Evolutionary conservation across 108 stramenopile species (phyloP).

Genomic region (Heterococcus sp.): DNA sequence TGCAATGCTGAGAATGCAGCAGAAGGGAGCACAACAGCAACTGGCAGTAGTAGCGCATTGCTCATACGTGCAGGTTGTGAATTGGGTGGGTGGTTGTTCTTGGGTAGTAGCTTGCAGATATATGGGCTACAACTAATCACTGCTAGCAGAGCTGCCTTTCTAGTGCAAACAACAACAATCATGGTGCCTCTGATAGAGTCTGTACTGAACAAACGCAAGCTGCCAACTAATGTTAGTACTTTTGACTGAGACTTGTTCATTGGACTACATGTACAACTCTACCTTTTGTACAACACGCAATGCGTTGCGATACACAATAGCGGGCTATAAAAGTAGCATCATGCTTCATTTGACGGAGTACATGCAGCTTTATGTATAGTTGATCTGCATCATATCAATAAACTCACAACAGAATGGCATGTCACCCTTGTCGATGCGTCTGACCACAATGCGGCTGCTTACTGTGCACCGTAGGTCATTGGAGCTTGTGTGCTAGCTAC

Average conservation of each 20-base stretch:
- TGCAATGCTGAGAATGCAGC: no score
- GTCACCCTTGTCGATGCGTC: no score
- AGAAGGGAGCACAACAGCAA: background rate
- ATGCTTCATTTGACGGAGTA: no score
- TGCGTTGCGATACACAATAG: no score
- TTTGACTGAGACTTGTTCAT: background rate
- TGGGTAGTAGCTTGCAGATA: constrained; percentile 33
- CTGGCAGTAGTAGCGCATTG: background rate
- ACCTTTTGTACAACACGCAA: no score
- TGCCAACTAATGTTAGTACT: background rate
- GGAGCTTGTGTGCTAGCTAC: constrained; percentile 25
- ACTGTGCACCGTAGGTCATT: constrained; percentile 35
- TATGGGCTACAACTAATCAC: constrained; percentile 27
- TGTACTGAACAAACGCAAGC: constrained; percentile 4
- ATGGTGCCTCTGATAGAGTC: constrained; percentile 39
- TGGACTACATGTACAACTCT: background rate
- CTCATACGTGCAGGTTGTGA: constrained; percentile 16
- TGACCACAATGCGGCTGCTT: no score
- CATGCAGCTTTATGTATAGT: background rate
- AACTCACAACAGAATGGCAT: no score
- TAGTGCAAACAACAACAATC: constrained; percentile 38
- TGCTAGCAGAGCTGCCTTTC: constrained; percentile 39
- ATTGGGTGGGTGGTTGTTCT: constrained; percentile 30
- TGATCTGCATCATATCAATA: no score
- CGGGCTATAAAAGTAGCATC: no score